A percentile compares a stretch with the other conserved stretches of the same genome.
phyloP scores from a whole-genome alignment of 2,329 filamentous ascomycete species.

The Tolypocladium ophioglossoides region DNA sequence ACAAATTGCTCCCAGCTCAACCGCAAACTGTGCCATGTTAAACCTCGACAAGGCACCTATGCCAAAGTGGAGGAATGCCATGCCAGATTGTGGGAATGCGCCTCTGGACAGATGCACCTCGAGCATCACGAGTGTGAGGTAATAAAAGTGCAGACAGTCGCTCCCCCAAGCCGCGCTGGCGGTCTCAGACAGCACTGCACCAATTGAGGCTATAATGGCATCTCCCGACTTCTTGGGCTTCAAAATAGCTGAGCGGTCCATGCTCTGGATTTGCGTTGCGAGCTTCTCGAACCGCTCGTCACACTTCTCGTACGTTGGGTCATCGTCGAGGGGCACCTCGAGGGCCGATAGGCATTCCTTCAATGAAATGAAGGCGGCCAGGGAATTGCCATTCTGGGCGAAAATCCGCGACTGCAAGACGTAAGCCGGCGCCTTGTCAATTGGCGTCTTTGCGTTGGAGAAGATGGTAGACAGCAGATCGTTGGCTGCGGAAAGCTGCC shows the following conservation, averaged over 20 bases:
- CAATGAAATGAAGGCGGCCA: slow-evolving; percentile 57
- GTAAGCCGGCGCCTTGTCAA: slow-evolving; percentile 77
- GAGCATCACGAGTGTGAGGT: slow-evolving; percentile 56
- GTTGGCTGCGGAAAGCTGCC: slow-evolving; percentile 56
- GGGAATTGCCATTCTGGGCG: slow-evolving; percentile 61
- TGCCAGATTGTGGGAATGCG: slow-evolving; percentile 57
- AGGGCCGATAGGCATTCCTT: slow-evolving; percentile 62
- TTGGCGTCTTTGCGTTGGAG: slow-evolving; percentile 54
- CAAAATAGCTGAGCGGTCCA: slow-evolving; percentile 38
- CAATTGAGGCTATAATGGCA: slow-evolving; percentile 49
- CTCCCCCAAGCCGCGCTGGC: slow-evolving; percentile 65
- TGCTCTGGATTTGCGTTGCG: slow-evolving; percentile 46
- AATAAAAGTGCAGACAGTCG: slow-evolving; percentile 61
- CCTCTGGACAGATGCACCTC: slow-evolving; percentile 54
- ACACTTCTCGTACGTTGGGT: slow-evolving; percentile 64
- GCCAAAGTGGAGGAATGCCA: slow-evolving; percentile 57
- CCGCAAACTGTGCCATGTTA: slow-evolving; percentile 57
- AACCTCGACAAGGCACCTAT: slow-evolving; percentile 60
- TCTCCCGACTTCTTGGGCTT: slow-evolving; percentile 34
- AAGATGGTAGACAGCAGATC: slow-evolving; percentile 62
- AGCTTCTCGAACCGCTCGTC: slow-evolving; percentile 62
- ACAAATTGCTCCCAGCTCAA: slow-evolving; percentile 52
- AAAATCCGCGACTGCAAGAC: slow-evolving; percentile 74
- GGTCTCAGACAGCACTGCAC: slow-evolving; percentile 60
- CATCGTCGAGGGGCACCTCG: slow-evolving; percentile 53